A percentile compares a stretch with the other conserved stretches of the same genome.
Conservation (phyloP, 768 basidiomycete species). For the Suillus sp. region DNA sequence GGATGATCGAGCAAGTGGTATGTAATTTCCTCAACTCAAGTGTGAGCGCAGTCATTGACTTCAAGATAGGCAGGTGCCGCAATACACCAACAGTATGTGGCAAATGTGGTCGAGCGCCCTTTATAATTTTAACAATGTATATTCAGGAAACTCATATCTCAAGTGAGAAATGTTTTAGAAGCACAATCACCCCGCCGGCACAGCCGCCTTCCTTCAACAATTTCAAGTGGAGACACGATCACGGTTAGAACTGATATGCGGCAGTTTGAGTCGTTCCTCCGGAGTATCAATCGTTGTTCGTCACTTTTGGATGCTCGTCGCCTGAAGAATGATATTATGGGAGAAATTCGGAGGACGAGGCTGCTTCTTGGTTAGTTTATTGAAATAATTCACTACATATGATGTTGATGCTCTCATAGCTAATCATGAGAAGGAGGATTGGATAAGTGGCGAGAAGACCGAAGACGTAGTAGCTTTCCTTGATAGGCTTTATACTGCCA, state of each 20-base stretch:
- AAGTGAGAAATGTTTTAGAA: conserved; percentile 83
- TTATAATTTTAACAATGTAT: conserved; percentile 10
- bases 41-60: neutral
- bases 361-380: conserved; percentile 59
- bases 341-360: conserved; percentile 87
- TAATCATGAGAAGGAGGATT: conserved; percentile 84
- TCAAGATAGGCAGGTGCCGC: conserved; percentile 58
- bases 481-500: conserved; percentile 87
- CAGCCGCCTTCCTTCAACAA: conserved; percentile 41
- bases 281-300: conserved; percentile 78
- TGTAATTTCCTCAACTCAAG: conserved; percentile 33
- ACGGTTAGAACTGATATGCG: conserved; percentile 79
- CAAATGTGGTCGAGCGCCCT: neutral
- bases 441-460: conserved; percentile 84
- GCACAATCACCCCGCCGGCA: conserved; percentile 68
- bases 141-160: conserved; percentile 77
- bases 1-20: conserved; percentile 88
- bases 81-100: conserved; percentile 63
- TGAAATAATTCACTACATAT: neutral
- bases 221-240: conserved; percentile 64
- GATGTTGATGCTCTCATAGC: conserved; percentile 42
- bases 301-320: conserved; percentile 88
- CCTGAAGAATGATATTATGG: conserved; percentile 87
- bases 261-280: conserved; percentile 90
- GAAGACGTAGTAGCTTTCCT: conserved; percentile 87